Conservation (phyloP, 345 rosid species). For the Hirschfeldia incana region DNA sequence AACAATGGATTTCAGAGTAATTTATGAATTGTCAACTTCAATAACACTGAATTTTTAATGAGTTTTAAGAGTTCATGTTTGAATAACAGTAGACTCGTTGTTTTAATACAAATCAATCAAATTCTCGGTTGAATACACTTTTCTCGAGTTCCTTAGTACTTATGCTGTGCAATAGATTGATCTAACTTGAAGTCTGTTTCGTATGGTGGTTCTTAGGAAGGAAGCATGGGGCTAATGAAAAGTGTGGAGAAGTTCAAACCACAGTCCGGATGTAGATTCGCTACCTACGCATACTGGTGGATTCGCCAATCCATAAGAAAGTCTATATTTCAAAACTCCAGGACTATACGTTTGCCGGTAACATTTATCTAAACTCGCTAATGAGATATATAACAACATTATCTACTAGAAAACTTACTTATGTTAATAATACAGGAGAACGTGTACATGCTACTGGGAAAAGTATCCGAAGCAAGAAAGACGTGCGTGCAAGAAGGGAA, state of each 20-base stretch:
- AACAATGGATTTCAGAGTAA: no score
- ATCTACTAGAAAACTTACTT: constrained; percentile 19
- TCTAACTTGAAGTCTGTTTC: not conserved
- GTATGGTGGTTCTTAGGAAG: constrained; percentile 50
- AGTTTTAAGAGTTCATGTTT: no score
- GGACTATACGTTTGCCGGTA: constrained; percentile 90
- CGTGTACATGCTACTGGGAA: constrained; percentile 52
- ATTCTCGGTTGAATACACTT: no score
- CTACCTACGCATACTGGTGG: constrained; percentile 95
- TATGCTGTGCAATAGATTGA: not conserved
- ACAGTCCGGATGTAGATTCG: constrained; percentile 76
- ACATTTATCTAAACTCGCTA: not conserved
- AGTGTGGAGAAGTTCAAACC: constrained; percentile 89
- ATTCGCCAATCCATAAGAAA: constrained; percentile 71
- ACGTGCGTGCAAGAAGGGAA: constrained; percentile 58
- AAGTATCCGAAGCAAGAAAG: constrained; percentile 68
- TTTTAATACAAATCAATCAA: no score
- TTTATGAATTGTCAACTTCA: no score
- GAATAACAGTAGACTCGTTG: no score
- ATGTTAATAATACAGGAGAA: constrained; percentile 52
- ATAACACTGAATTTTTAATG: no score
- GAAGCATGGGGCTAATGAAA: constrained; percentile 89
- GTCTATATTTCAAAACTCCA: constrained; percentile 76
- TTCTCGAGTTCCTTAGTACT: not conserved
- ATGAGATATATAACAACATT: not conserved